Evolutionary conservation across 1,284 basidiomycete species (phyloP).

Genomic region (Bondarzewia mesenterica): DNA sequence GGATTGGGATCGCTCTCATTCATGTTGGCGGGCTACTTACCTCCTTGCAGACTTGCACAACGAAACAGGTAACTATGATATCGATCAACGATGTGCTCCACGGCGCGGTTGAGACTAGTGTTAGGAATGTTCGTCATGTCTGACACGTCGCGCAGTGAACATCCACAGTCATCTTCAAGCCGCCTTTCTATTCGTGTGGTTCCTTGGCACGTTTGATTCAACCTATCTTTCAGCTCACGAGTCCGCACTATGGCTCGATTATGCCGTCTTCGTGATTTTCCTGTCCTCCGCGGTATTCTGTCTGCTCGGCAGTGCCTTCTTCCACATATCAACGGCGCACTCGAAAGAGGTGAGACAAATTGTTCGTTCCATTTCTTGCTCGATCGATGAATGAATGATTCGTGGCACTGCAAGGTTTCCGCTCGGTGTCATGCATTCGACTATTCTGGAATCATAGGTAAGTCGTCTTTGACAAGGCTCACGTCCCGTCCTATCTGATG

Average conservation of each 20-base stretch:
- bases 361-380: not conserved
- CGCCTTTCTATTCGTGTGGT: constrained; percentile 57
- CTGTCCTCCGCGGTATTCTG: constrained; percentile 70
- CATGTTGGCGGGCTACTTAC: not conserved
- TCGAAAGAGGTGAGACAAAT: constrained; percentile 45
- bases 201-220: constrained; percentile 45
- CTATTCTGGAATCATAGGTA: constrained; percentile 62
- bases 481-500: not conserved
- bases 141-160: no score
- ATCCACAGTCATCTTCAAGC: constrained; percentile 85
- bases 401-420: constrained; percentile 18
- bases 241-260: constrained; percentile 55
- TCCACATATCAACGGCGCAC: constrained; percentile 74
- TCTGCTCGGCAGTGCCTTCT: constrained; percentile 67
- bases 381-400: no score
- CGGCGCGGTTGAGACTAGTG: constrained; percentile 1
- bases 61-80: constrained; percentile 51
- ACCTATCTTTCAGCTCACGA: constrained; percentile 42
- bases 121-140: not conserved
- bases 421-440: constrained; percentile 45
- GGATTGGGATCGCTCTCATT: not conserved
- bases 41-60: constrained; percentile 67
- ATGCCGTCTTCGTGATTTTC: constrained; percentile 59
- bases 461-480: constrained; percentile 9
- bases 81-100: not conserved